These are phyloP conservation scores for Penicillium egyptiacum DNA, from an alignment of 495 filamentous ascomycete genomes.

Conservation along the genomic window DNA sequence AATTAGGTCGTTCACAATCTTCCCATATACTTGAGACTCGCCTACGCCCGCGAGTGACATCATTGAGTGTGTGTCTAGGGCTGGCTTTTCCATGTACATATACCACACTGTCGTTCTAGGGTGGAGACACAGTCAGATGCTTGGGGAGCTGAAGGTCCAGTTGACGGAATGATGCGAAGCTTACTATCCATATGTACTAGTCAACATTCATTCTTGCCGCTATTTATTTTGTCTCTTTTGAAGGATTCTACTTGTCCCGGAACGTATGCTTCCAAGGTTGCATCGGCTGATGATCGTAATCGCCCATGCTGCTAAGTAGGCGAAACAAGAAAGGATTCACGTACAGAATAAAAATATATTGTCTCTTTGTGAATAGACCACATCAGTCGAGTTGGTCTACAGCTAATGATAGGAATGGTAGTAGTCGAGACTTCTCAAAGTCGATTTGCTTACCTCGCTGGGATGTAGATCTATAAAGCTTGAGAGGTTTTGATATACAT, in stretches of 20 bases:
- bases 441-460: background rate
- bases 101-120: slow-evolving; percentile 23
- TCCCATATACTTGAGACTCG: slow-evolving; percentile 1
- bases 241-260: background rate
- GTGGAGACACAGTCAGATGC: slow-evolving; percentile 15
- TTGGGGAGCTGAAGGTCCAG: slow-evolving; percentile 12
- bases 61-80: slow-evolving; percentile 10
- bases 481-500: background rate
- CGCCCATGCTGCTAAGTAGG: background rate
- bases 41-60: slow-evolving; percentile 7
- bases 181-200: slow-evolving; percentile 3
- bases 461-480: background rate
- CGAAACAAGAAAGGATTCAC: background rate
- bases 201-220: slow-evolving; percentile 3
- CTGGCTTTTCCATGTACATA: slow-evolving; percentile 30
- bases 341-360: background rate
- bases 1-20: slow-evolving; percentile 17
- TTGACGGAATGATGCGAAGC: slow-evolving; percentile 24
- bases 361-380: background rate
- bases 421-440: background rate
- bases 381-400: background rate
- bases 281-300: background rate
- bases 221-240: slow-evolving; percentile 7
- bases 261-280: background rate
- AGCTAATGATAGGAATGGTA: background rate